Conservation (phyloP, 1,284 basidiomycete genomes). For the Veloboletus limbatus region DNA sequence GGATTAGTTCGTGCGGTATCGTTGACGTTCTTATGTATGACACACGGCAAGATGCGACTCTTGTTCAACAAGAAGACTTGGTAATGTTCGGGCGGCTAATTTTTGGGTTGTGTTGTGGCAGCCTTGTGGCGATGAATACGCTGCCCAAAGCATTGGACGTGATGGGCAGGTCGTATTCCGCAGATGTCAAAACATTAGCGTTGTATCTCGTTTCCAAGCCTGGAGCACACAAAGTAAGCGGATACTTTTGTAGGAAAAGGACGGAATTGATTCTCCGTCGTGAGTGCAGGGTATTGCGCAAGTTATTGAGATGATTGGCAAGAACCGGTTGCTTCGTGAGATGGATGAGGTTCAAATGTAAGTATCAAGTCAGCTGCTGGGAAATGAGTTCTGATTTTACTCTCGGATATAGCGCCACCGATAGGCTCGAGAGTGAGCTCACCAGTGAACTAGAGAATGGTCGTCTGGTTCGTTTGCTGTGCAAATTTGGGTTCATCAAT, state of each 20-base stretch:
- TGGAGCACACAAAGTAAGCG: slow-evolving; percentile 54
- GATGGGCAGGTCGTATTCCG: slow-evolving; percentile 73
- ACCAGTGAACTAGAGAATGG: slow-evolving; percentile 96
- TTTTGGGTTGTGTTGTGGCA: slow-evolving; percentile 76
- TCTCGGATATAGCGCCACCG: slow-evolving; percentile 56
- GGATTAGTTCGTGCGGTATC: slow-evolving; percentile 80
- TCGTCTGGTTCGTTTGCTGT: slow-evolving; percentile 85
- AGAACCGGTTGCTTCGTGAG: slow-evolving; percentile 67
- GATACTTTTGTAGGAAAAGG: not conserved
- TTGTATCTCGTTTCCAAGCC: slow-evolving; percentile 78
- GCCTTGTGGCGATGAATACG: slow-evolving; percentile 57
- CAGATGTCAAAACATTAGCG: slow-evolving; percentile 80
- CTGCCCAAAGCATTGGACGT: slow-evolving; percentile 77
- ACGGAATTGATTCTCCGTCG: not conserved
- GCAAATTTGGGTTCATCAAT: slow-evolving; percentile 98
- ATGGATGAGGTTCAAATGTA: slow-evolving; percentile 82
- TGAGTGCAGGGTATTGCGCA: slow-evolving; percentile 68
- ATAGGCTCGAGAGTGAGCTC: slow-evolving; percentile 83
- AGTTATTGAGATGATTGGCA: slow-evolving; percentile 77
- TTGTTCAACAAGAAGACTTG: slow-evolving; percentile 86
- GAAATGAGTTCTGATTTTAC: slow-evolving; percentile 2
- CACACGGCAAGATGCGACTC: slow-evolving; percentile 54
- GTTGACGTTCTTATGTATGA: slow-evolving; percentile 84
- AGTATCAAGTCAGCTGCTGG: slow-evolving; percentile 23
- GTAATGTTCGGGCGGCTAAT: slow-evolving; percentile 84